Conservation (phyloP, 2,329 filamentous ascomycete genomes). For the Arthrobotrys sphaeroides region DNA sequence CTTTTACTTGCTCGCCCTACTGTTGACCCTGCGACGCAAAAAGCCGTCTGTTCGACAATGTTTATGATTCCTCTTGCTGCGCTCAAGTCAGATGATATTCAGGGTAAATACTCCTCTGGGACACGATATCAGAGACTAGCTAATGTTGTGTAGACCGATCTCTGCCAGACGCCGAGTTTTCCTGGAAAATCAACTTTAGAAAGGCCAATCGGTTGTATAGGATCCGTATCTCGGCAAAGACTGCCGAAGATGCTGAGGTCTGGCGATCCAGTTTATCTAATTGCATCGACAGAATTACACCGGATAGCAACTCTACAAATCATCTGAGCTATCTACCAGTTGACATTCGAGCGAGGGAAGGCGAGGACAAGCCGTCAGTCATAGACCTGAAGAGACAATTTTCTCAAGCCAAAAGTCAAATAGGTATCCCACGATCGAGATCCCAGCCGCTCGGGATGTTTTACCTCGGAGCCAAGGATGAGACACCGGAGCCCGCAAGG, state of each 20-base stretch:
- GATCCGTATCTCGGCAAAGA: constrained; percentile 46
- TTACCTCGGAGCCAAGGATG: constrained; percentile 22
- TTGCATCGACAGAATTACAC: constrained; percentile 31
- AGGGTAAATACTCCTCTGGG: constrained; percentile 4
- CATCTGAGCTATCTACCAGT: constrained; percentile 40
- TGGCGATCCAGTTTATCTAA: constrained; percentile 37
- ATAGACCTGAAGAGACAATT: constrained; percentile 39
- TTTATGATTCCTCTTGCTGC: constrained; percentile 51
- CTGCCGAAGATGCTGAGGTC: constrained; percentile 43
- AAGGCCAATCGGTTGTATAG: constrained; percentile 39
- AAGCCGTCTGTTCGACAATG: constrained; percentile 47
- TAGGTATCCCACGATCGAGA: constrained; percentile 24
- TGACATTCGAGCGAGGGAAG: constrained; percentile 40
- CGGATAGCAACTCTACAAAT: constrained; percentile 4
- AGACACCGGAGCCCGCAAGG: neutral
- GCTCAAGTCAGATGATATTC: constrained; percentile 47
- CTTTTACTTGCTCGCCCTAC: constrained; percentile 45
- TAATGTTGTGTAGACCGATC: constrained; percentile 33
- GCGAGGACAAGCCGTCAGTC: constrained; percentile 37
- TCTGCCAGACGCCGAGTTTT: constrained; percentile 45
- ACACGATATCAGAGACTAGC: neutral
- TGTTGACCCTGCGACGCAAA: constrained; percentile 49
- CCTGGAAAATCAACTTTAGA: constrained; percentile 50
- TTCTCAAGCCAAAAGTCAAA: constrained; percentile 27
- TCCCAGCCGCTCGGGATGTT: constrained; percentile 48